Base-by-base conservation (phyloP, 2,329 filamentous ascomycete genomes). In the Xylariaceae sp. region DNA sequence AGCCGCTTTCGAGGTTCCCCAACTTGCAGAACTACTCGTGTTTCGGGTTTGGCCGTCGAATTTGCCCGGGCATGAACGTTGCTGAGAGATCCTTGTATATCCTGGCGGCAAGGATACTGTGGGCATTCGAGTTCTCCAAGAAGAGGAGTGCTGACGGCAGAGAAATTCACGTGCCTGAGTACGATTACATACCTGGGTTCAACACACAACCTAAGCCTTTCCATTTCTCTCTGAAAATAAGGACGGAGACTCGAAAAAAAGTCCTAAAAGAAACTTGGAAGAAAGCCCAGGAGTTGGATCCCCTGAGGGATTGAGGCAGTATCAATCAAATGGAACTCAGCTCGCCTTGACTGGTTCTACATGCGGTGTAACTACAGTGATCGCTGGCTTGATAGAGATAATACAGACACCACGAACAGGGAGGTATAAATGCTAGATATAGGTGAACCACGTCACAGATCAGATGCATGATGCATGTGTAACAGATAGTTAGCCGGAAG, bases 21-120 rank as follows among this genome's bases (percentile, higher is more conserved):
- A 29, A 11, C 30, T 31, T 22, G 52, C 2, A 51, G 49, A 19
- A 43, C n/a, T 51, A 52, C 38, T 76, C 71, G 51, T 59, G 59
- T 1, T 76, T 74, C 47, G 72, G 72, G 0, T 66, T 64, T 8
- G 73, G 73, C 0, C 61, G 73, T 6, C 62, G 73, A 6, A 64
- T 69, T 22, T 76, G 73, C 45, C 64, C 66, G 2, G 73, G 74
- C 0, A 67, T 71, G 12, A 65, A 74, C 37, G 65, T 77, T 16
- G 69, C 70, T 3, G 68, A 72, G 48, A 65, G 67, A n/a, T 35
- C 33, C 18, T 13, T 35, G 33, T 26, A 26, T 26, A 26, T 26
- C 22, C 22, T 26, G 22, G 11, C 22, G 11, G 22, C 22, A 26
- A 35, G 30, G 30, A 32, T 17, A 6, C 11, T 26, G 30, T 33